Evolutionary conservation across 208 protist species (phyloP).

Genomic region (Porcisia deanei): DNA sequence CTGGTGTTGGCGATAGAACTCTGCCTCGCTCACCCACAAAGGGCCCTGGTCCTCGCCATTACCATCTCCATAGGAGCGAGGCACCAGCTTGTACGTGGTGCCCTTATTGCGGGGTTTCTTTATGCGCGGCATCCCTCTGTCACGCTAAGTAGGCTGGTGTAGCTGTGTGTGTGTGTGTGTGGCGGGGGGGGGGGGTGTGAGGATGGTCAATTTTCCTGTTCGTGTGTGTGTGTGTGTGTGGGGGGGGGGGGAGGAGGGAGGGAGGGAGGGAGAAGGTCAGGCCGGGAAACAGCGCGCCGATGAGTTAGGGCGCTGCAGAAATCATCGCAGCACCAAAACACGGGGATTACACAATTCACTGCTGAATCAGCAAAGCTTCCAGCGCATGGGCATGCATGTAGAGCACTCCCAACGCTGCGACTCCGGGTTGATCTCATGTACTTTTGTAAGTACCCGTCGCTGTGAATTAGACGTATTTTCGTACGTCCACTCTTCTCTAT

Average conservation of each 20-base stretch:
- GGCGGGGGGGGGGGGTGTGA: background rate
- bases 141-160: background rate
- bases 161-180: background rate
- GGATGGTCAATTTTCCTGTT: background rate
- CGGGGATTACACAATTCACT: too few species aligned
- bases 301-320: too few species aligned
- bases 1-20: constrained; percentile 52
- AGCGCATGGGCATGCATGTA: too few species aligned
- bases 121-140: constrained; percentile 26
- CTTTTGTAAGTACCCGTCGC: too few species aligned
- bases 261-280: too few species aligned
- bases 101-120: constrained; percentile 51
- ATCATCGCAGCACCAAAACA: too few species aligned
- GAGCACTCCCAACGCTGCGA: too few species aligned
- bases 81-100: constrained; percentile 72
- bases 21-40: constrained; percentile 62
- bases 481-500: too few species aligned
- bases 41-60: constrained; percentile 32
- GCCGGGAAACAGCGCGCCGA: too few species aligned
- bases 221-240: background rate
- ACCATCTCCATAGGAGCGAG: constrained; percentile 59
- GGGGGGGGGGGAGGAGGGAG: background rate
- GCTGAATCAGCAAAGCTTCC: too few species aligned
- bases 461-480: too few species aligned
- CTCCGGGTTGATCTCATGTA: too few species aligned